These are phyloP conservation scores for Pyrrhoderma lamaoense DNA, from an alignment of 1,284 basidiomycete species.

Conservation along the genomic window DNA sequence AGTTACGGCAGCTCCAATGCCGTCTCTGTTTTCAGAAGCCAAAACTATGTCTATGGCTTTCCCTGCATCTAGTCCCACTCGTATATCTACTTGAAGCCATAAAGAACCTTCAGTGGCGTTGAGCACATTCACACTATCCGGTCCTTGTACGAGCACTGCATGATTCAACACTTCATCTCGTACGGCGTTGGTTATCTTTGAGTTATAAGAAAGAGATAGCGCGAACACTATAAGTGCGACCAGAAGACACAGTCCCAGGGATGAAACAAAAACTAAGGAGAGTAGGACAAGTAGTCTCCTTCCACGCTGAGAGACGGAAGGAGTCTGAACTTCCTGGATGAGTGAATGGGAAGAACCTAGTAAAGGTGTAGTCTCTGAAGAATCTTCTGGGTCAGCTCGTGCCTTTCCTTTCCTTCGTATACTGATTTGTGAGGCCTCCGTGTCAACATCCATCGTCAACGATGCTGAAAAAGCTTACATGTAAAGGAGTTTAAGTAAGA, in stretches of 20 bases:
- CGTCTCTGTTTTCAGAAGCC: slow-evolving; percentile 32
- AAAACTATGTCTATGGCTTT: slow-evolving; percentile 38
- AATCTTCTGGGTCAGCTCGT: slow-evolving; percentile 23
- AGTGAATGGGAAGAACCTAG: slow-evolving; percentile 20
- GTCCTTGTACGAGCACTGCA: slow-evolving; percentile 51
- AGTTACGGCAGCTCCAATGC: slow-evolving; percentile 31
- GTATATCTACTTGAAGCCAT: slow-evolving; percentile 50
- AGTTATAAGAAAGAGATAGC: slow-evolving; percentile 57
- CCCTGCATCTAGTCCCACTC: slow-evolving; percentile 60
- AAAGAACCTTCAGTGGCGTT: slow-evolving; percentile 55
- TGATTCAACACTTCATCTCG: slow-evolving; percentile 50
- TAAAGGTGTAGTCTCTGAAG: slow-evolving; percentile 29
- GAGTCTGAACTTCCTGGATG: slow-evolving; percentile 12
- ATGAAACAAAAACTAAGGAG: slow-evolving; percentile 26
- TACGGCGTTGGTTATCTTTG: slow-evolving; percentile 44
- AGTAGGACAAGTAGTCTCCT: slow-evolving; percentile 24
- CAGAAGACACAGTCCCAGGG: slow-evolving; percentile 35
- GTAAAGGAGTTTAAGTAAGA: not conserved
- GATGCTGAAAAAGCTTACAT: too few relatives aligned
- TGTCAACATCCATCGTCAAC: not conserved
- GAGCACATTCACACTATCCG: slow-evolving; percentile 52
- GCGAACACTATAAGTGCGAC: slow-evolving; percentile 37
- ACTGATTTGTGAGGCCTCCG: not conserved
- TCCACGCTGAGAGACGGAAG: slow-evolving; percentile 17
- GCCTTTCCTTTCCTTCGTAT: slow-evolving; percentile 26